Conservation (phyloP, 2,329 filamentous ascomycete genomes). For the Aspergillus carbonarius region DNA sequence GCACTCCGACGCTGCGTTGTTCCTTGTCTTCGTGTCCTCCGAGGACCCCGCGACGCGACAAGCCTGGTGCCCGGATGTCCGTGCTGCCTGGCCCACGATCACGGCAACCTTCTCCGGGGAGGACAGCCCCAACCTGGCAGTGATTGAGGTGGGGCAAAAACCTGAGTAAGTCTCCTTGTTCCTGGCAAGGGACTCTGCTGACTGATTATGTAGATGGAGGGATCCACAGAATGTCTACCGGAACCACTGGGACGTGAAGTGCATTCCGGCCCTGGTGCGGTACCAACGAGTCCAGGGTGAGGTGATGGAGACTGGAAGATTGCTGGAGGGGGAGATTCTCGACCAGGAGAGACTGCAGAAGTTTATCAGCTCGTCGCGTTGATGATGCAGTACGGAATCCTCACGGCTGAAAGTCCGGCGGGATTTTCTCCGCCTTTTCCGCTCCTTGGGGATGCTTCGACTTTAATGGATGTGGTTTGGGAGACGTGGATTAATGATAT, state of each 20-base stretch:
- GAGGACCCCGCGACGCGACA: conserved; percentile 35
- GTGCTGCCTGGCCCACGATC: conserved; percentile 36
- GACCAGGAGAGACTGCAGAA: conserved; percentile 23
- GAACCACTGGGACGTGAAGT: conserved; percentile 35
- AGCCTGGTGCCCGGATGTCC: conserved; percentile 45
- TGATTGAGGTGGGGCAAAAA: conserved; percentile 39
- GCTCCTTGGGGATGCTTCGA: no score
- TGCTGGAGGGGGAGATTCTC: conserved; percentile 34
- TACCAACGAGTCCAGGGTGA: conserved; percentile 33
- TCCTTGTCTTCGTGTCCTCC: conserved; percentile 41
- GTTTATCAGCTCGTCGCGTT: conserved; percentile 18
- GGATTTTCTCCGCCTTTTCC: no score
- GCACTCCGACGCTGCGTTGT: conserved; percentile 23
- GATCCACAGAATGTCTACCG: conserved; percentile 34
- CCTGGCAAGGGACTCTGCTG: neutral
- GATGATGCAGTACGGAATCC: no score
- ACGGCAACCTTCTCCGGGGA: conserved; percentile 29
- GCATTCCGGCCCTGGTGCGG: conserved; percentile 37
- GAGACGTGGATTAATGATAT: no score
- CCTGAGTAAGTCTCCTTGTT: conserved; percentile 29
- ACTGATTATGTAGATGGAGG: conserved; percentile 35
- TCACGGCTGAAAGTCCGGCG: no score
- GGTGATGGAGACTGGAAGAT: conserved; percentile 32
- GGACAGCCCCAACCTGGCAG: conserved; percentile 24
- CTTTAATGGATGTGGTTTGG: no score